These are phyloP conservation scores for Coemansia sp. DNA, from an alignment of 192 early-diverging fungal species.

Conservation along the genomic window DNA sequence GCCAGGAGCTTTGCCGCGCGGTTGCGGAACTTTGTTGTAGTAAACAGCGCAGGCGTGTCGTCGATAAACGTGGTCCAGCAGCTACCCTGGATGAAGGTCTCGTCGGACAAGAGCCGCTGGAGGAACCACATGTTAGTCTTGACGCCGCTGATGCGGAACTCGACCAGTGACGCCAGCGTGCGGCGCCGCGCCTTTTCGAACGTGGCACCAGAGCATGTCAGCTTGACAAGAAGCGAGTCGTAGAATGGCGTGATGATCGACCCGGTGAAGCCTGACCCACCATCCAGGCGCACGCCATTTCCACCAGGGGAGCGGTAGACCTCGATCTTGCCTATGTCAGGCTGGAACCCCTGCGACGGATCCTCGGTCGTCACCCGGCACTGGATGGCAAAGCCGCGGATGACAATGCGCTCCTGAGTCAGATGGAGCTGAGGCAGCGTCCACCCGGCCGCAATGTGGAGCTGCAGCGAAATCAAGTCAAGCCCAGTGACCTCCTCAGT, in stretches of 20 bases:
- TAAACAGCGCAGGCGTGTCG: slow-evolving; percentile 90
- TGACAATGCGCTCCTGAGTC: slow-evolving; percentile 74
- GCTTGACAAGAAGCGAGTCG: slow-evolving; percentile 93
- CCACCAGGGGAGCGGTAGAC: slow-evolving; percentile 91
- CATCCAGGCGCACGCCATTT: slow-evolving; percentile 83
- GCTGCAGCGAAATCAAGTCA: slow-evolving; percentile 90
- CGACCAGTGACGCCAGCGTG: slow-evolving; percentile 81
- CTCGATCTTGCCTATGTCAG: slow-evolving; percentile 94
- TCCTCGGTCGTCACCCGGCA: slow-evolving; percentile 97
- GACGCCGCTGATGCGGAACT: slow-evolving; percentile 95
- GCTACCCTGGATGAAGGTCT: slow-evolving; percentile 74
- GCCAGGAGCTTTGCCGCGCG: slow-evolving; percentile 83
- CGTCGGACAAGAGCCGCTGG: slow-evolving; percentile 80
- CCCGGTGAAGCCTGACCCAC: slow-evolving; percentile 86
- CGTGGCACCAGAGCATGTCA: slow-evolving; percentile 80
- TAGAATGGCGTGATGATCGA: slow-evolving; percentile 93
- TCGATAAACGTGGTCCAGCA: slow-evolving; percentile 99
- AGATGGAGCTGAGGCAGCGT: slow-evolving; percentile 75
- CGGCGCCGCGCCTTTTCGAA: slow-evolving; percentile 90
- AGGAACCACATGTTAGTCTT: slow-evolving; percentile 97
- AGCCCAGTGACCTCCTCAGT: slow-evolving; percentile 97
- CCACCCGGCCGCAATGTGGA: slow-evolving; percentile 91
- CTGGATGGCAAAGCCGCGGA: slow-evolving; percentile 90
- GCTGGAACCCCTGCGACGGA: slow-evolving; percentile 89
- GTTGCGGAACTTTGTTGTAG: slow-evolving; percentile 73